Evolutionary conservation across 331 rosid genomes (phyloP).

Genomic region (Telfairia occidentalis): DNA sequence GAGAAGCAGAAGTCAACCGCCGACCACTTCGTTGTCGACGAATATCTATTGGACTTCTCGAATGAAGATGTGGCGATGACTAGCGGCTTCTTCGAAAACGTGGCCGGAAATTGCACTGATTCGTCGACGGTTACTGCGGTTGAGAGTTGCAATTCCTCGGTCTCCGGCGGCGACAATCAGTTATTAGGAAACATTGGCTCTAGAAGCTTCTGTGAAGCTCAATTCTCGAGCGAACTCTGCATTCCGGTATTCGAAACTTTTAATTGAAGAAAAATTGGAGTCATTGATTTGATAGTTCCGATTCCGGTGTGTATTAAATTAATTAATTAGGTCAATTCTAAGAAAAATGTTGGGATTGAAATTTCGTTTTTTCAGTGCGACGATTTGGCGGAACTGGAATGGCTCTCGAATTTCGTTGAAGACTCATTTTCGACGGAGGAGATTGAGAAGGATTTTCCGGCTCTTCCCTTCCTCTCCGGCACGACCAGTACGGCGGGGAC

Average conservation of each 20-base stretch:
- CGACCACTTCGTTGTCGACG: slow-evolving; percentile 70
- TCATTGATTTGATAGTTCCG: neutral
- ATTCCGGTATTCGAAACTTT: slow-evolving; percentile 51
- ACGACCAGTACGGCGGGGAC: slow-evolving; percentile 27
- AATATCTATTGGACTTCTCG: slow-evolving; percentile 65
- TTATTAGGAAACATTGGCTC: slow-evolving; percentile 20
- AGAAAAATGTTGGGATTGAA: neutral
- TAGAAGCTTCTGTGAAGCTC: slow-evolving; percentile 41
- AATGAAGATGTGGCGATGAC: slow-evolving; percentile 48
- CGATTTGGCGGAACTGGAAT: slow-evolving; percentile 86
- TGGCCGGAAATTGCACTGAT: slow-evolving; percentile 48
- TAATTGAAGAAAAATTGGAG: neutral
- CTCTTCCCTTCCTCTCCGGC: slow-evolving; percentile 37
- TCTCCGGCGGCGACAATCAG: slow-evolving; percentile 42
- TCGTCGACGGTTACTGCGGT: slow-evolving; percentile 59
- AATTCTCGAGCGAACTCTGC: slow-evolving; percentile 63
- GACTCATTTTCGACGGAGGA: slow-evolving; percentile 68
- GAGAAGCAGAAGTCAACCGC: slow-evolving; percentile 42
- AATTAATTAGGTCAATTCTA: no score
- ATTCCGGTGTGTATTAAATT: no score
- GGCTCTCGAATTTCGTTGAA: slow-evolving; percentile 92
- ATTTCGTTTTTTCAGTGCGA: slow-evolving; percentile 35
- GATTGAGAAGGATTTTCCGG: slow-evolving; percentile 33
- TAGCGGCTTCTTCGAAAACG: slow-evolving; percentile 47
- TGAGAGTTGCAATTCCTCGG: slow-evolving; percentile 69